Evolutionary conservation across 176 grass and related monocot species (phyloP), one percentile per base, ranked within the genome.

Genomic region (Musa beccarii): DNA sequence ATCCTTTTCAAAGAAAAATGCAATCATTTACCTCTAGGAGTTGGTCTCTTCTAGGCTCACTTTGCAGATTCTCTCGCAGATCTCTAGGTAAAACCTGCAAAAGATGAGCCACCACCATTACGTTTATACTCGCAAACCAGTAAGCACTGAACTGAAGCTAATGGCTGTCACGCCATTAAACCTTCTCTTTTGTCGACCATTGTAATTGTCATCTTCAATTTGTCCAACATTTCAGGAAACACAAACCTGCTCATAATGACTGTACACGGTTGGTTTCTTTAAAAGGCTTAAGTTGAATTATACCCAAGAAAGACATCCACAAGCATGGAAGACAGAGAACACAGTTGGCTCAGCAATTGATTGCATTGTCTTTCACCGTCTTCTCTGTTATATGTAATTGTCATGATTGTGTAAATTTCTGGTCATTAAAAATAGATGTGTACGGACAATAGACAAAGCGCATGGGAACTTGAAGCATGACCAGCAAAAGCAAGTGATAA

Each of bases 41-140:
- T 53, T 91, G 83, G 63, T 84, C 87, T 70, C 85, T 93, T 88
- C 88, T 89, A 78, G 90, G 95, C 85, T 98, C 95, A 79, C 89
- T 91, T 61, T 85, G 86, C 63, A 98, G 82, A 72, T 80, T 85
- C 71, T 91, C 84, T 77, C 86, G 74, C 74, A 98, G 81, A 81
- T 98, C 90, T 51, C 78, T 79, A 3, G 90, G 94, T 59, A 98
- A 86, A 87, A 98, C 83, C 90, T 98, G 81, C 34, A 91, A 68
- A 87, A 64, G 29, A 81, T 51, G 55, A 70, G 69, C 43, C 16
- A 72, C 2, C 3, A 56, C 7, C 19, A 63, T 10, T 19, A 20
- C 22, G 19, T 4, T 62, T 16, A 9, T 59, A 22, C 54, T 17
- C 29, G 52, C 10, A 71, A 56, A 22, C 49, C 49, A 22, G 55